Conservation (phyloP, 768 basidiomycete genomes). For the Cystobasidium onofrii region DNA sequence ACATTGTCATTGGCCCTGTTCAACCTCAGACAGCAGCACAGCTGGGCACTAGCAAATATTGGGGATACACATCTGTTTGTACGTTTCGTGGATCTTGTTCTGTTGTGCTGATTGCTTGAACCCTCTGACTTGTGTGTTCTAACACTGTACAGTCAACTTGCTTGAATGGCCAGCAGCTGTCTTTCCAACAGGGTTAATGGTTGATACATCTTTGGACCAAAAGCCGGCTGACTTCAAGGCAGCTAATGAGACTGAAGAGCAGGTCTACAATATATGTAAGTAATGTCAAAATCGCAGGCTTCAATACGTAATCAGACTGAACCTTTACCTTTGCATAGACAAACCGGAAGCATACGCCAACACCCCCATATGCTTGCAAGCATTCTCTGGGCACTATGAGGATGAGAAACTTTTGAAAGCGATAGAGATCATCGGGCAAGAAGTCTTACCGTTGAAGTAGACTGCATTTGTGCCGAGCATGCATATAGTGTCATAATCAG, state of each 20-base stretch:
- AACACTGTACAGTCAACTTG: not conserved
- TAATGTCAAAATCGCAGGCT: not conserved
- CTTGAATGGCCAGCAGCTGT: slow-evolving; percentile 4
- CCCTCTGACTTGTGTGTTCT: no score
- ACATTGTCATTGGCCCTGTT: slow-evolving; percentile 19
- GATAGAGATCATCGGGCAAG: not conserved
- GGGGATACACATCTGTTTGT: slow-evolving; percentile 21
- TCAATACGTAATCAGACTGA: not conserved
- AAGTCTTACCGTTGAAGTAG: not conserved
- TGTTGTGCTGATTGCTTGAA: no score
- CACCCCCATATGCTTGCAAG: slow-evolving; percentile 12
- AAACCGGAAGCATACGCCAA: not conserved
- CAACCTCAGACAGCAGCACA: slow-evolving; percentile 24
- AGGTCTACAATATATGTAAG: not conserved
- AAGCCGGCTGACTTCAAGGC: not conserved
- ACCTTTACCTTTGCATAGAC: not conserved
- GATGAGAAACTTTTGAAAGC: slow-evolving; percentile 9
- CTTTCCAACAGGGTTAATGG: slow-evolving; percentile 4
- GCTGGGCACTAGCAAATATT: slow-evolving; percentile 16
- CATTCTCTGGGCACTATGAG: slow-evolving; percentile 1
- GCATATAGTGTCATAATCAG: no score
- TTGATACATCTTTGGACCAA: not conserved
- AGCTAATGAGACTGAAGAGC: not conserved
- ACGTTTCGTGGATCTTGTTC: not conserved
- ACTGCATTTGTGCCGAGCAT: not conserved